Base-by-base conservation (phyloP, 495 filamentous ascomycete genomes). In the Podospora australis region DNA sequence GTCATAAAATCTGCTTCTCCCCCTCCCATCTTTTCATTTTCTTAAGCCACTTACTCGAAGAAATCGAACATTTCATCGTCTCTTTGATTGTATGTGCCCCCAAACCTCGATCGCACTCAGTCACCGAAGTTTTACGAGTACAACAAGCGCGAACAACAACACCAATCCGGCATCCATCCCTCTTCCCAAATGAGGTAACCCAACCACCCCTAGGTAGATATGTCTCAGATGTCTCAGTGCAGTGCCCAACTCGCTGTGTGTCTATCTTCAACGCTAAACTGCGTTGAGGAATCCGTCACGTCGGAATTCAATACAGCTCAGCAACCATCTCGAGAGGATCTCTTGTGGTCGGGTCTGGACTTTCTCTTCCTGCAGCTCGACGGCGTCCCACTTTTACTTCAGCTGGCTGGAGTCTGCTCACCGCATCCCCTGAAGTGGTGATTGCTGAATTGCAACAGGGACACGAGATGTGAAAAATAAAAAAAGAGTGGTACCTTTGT, bases 351-450 rank as follows among this genome's bases (percentile, higher is more conserved):
- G 21, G 40, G 40, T 14, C 40, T 43, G 40, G 40, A 16, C 40
- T 43, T 4, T 36, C 17, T 26, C 14, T 16, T 43, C 22, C 21
- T 24, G 22, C 20, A 43, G 40, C n/a, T 2, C 14, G 22, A 43
- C 25, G 10, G n/a, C 14, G 40, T n/a, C 40, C 40, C 40, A 16
- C 40, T 43, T 26, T 43, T 23, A 7, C 22, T 43, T 43, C 40
- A 43, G 40, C 40, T 43, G 9, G 34, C 17, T 10, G 13, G 34
- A 16, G 7, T 16, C 4, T 5, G 34, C 7, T 36, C 13, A 16
- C 13, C 4, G 4, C 34, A 36, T n/a, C 34, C 4, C 34, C n/a
- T n/a, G n/a, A n/a, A n/a, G 32, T 36, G 32, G 32, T 36, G 32
- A n/a, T 14, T 23, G 22, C 40, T 21, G n/a, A n/a, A n/a, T n/a